Base-by-base conservation (phyloP, 2,329 filamentous ascomycete genomes). In the Cercospora citrullina region DNA sequence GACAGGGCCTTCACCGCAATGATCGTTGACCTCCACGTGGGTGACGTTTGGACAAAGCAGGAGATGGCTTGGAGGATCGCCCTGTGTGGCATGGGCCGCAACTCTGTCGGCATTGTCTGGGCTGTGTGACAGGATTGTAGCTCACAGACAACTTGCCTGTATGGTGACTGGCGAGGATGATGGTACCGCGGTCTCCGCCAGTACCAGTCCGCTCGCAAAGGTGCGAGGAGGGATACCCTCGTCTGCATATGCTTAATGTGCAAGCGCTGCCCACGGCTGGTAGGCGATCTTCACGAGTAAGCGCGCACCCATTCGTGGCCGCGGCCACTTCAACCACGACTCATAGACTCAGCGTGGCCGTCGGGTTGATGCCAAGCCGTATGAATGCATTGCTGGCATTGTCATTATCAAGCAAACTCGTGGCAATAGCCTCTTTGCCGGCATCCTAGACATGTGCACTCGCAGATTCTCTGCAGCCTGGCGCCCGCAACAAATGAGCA, bases 1-100 rank as follows among this genome's bases (percentile, higher is more conserved):
- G 31, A 53, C 62, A 64, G 53, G 62, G 62, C 58, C 62, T 39
- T 58, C 62, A 64, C 62, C 62, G 51, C 62, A 64, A 64, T 55
- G 23, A 48, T 51, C 42, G 30, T 21, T 23, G 26, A 58, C 16
- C 28, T 33, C 55, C 55, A 58, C 55, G 55, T 58, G 55, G 55
- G 55, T 33, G 55, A 21, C 21, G 21, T 26, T 53, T 23, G 21
- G 16, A 28, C 31, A 33, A 28, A 58, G 55, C 28, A 58, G 48
- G 23, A 12, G 55, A 30, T 8, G n/a, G 5, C 26, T 33, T n/a
- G 26, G 23, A 9, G 12, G 30, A 31, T 58, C 3, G 9, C 31
- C 7, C n/a, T 33, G 16, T 30, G 26, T 31, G 28, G 55, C 21
- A 58, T 16, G 18, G 31, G 16, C 28, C 55, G 28, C 28, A 58